Percentiles rank a stretch among this genome's conserved stretches.
These are phyloP conservation scores for Apiotrichum veenhuisii DNA, from an alignment of 1,284 basidiomycete genomes.

Conservation along the genomic window DNA sequence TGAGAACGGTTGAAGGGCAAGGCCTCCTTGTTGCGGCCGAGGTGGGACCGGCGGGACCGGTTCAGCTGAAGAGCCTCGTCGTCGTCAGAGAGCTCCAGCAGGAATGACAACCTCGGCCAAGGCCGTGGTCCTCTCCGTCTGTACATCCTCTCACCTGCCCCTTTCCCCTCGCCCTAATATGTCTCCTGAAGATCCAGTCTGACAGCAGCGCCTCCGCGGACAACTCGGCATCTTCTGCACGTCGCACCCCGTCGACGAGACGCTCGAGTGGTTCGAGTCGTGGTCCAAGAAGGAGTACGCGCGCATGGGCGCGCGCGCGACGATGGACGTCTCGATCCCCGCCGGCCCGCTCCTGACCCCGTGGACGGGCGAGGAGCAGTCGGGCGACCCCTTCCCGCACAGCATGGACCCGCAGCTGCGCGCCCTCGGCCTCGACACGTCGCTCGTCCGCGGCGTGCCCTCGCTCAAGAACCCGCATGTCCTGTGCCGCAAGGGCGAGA, in stretches of 20 bases:
- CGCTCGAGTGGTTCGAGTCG: slow-evolving; percentile 89
- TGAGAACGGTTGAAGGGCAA: no score
- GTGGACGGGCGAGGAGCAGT: slow-evolving; percentile 58
- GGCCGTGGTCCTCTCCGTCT: not conserved
- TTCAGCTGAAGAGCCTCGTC: no score
- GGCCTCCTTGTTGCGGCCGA: no score
- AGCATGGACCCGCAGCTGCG: slow-evolving; percentile 95
- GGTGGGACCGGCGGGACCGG: no score
- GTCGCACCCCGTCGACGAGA: slow-evolving; percentile 78
- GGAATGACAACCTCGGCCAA: no score
- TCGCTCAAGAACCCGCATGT: slow-evolving; percentile 74
- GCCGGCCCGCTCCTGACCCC: slow-evolving; percentile 55
- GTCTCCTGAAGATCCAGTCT: not conserved
- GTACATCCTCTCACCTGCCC: not conserved
- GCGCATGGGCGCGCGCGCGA: slow-evolving; percentile 76
- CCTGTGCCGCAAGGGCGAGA: slow-evolving; percentile 79
- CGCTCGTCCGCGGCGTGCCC: slow-evolving; percentile 82
- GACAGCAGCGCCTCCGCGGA: slow-evolving; percentile 75
- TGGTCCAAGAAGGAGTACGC: slow-evolving; percentile 90
- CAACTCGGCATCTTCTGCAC: slow-evolving; percentile 92
- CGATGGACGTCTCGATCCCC: slow-evolving; percentile 70
- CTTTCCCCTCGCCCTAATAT: not conserved
- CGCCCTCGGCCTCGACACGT: slow-evolving; percentile 81
- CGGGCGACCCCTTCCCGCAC: slow-evolving; percentile 79
- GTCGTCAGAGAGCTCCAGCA: no score